Base-by-base conservation (phyloP, 1,284 basidiomycete genomes). In the Ceratobasidium sp. region DNA sequence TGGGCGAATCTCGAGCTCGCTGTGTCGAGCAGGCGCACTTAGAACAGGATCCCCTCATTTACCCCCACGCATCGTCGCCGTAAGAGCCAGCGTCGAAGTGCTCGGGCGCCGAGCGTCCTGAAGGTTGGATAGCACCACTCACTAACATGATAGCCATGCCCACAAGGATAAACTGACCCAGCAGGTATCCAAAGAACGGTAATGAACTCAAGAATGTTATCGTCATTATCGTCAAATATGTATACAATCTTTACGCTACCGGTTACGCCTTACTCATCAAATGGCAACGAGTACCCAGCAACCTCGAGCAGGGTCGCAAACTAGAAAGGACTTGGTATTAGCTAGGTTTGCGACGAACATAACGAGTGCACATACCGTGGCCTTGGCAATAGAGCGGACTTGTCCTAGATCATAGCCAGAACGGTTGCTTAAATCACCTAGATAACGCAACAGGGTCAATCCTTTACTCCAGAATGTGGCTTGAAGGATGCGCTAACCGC, bases 381-480 rank as follows among this genome's bases (percentile, higher is more conserved):
- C 94, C 86, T 95, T 95, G 3, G 93, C 93, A 80, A 96, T 96
- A 13, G 90, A 90, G 81, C 87, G 88, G 75, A 96, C 85, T 84
- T 97, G 95, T 38, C 92, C 87, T 78, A 96, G 89, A 84, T 96
- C 94, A 82, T 93, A 96, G 10, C 93, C 92, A 59, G 88, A 87
- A 68, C 95, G 89, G 71, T 93, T 88, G 81, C 91, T 93, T 68
- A 96, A 75, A 83, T 96, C 95, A 62, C 93, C 93, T 80, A 92
- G 83, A 50, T 20, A 65, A 33, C 3, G 3, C 28, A 13, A 46
- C 44, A 13, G 44, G 38, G 20, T 74, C 59, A 74, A n/a, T 50
- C n/a, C 28, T 28, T n/a, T 38, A 17, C 15, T 33, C 13, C 33
- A 9, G 33, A 40, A 17, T 4, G 26, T 20, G 15, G 40, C 3